Evolutionary conservation across 2,329 filamentous ascomycete genomes (phyloP).

Genomic region (Fusarium irregulare): DNA sequence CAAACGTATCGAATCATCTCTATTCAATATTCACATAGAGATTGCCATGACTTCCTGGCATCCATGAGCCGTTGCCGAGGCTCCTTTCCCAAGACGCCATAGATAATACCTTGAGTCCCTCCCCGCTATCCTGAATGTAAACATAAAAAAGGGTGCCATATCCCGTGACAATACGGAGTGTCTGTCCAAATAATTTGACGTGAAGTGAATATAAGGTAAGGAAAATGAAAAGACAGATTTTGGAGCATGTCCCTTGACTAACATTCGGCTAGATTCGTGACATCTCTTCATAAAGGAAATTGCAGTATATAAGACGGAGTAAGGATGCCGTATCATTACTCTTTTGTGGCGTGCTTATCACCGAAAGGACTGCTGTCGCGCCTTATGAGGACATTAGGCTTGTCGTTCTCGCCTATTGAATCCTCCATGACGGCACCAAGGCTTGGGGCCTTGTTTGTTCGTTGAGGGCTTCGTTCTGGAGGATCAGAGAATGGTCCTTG

Average conservation of each 20-base stretch:
- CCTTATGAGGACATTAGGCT: conserved; percentile 45
- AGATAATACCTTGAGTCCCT: conserved; percentile 44
- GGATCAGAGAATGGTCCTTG: conserved; percentile 71
- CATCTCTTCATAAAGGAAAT: conserved; percentile 28
- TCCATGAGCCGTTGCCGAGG: conserved; percentile 46
- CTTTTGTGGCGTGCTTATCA: conserved; percentile 68
- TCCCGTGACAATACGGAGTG: conserved; percentile 38
- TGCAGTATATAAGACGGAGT: conserved; percentile 34
- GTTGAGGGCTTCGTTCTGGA: conserved; percentile 50
- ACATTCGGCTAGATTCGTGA: conserved; percentile 38
- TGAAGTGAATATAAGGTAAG: conserved; percentile 37
- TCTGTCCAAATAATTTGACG: conserved; percentile 43
- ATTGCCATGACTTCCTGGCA: conserved; percentile 44
- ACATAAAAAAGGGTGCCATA: conserved; percentile 41
- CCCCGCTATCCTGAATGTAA: conserved; percentile 37
- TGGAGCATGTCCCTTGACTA: conserved; percentile 19
- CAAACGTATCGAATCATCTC: conserved; percentile 40
- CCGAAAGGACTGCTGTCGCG: conserved; percentile 64
- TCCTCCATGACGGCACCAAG: conserved; percentile 69
- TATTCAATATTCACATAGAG: conserved; percentile 46
- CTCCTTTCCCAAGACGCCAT: conserved; percentile 47
- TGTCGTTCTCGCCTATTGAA: conserved; percentile 53
- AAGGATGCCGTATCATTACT: conserved; percentile 47
- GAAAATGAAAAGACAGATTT: conserved; percentile 28
- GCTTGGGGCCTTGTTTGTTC: conserved; percentile 55